These are phyloP conservation scores for Rhodotorula taiwanensis DNA, from an alignment of 768 basidiomycete species.

Conservation along the genomic window DNA sequence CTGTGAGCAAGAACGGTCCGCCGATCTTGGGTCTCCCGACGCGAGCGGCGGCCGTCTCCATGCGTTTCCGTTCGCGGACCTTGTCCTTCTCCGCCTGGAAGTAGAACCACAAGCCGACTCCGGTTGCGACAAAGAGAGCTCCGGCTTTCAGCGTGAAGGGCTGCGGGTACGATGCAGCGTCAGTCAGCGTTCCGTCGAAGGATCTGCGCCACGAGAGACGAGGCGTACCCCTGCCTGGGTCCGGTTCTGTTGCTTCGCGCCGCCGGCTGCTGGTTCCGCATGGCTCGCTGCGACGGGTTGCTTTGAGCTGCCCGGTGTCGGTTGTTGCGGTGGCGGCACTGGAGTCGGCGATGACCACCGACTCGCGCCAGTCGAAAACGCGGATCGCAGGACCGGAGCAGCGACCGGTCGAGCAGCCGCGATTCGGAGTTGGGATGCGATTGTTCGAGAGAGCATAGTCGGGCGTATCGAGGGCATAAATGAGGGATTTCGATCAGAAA, in stretches of 20 bases:
- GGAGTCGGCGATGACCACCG: background rate
- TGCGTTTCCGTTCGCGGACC: conserved; percentile 67
- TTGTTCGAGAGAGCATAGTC: too few species aligned
- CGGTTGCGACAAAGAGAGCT: conserved; percentile 72
- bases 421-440: too few species aligned
- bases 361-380: background rate
- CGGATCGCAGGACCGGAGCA: background rate
- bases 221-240: conserved; percentile 12
- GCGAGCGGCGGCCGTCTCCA: conserved; percentile 63
- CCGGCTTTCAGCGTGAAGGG: conserved; percentile 88
- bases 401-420: background rate
- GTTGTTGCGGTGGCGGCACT: too few species aligned
- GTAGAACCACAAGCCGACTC: conserved; percentile 74
- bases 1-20: conserved; percentile 73
- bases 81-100: conserved; percentile 80
- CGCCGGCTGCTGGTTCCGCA: too few species aligned
- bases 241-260: conserved; percentile 3
- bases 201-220: background rate
- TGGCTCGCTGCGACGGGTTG: too few species aligned
- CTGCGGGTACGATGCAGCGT: conserved; percentile 47
- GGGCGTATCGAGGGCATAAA: too few species aligned
- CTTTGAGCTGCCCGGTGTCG: too few species aligned
- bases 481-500: too few species aligned
- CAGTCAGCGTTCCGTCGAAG: background rate
- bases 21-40: conserved; percentile 84